phyloP scores from a whole-genome alignment of 331 rosid genomes.

The Pyracantha coccinea region DNA sequence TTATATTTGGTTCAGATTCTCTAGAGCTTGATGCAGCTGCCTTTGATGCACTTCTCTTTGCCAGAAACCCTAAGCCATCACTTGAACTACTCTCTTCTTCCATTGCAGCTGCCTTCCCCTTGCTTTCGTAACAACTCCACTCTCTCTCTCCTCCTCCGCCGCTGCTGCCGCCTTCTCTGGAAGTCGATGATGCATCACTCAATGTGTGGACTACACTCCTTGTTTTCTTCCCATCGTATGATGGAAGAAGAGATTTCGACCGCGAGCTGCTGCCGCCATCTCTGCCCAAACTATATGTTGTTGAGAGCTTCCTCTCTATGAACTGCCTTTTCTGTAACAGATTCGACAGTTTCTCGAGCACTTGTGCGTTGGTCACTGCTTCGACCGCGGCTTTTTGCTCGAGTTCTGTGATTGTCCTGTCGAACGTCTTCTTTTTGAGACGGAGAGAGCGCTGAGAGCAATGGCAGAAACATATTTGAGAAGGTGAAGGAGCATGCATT shows the following conservation, averaged over 20 bases:
- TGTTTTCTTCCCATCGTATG: constrained; percentile 24
- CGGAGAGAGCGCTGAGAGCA: constrained; percentile 48
- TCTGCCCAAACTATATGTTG: constrained; percentile 60
- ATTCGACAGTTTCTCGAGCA: constrained; percentile 28
- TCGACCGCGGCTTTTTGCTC: constrained; percentile 36
- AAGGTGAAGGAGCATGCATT: not conserved
- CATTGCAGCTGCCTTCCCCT: constrained; percentile 12
- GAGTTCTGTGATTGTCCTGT: constrained; percentile 48
- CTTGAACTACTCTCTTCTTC: constrained; percentile 17
- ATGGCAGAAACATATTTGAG: not conserved
- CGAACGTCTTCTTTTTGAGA: constrained; percentile 51
- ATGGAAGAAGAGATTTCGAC: constrained; percentile 49
- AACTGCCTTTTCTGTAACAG: constrained; percentile 38
- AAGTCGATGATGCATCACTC: constrained; percentile 41
- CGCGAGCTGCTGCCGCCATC: constrained; percentile 25
- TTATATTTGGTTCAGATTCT: not conserved
- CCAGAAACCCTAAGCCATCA: constrained; percentile 7
- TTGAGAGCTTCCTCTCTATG: constrained; percentile 59
- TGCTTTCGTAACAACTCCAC: constrained; percentile 20
- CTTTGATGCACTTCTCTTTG: constrained; percentile 22
- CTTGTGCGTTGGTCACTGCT: constrained; percentile 31
- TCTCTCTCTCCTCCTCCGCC: constrained; percentile 37
- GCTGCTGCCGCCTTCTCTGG: constrained; percentile 26
- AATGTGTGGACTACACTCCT: constrained; percentile 31
- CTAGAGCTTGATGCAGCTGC: constrained; percentile 19